These are phyloP conservation scores for Jacaranda copaia DNA, from an alignment of 257 asterid species.

Conservation along the genomic window DNA sequence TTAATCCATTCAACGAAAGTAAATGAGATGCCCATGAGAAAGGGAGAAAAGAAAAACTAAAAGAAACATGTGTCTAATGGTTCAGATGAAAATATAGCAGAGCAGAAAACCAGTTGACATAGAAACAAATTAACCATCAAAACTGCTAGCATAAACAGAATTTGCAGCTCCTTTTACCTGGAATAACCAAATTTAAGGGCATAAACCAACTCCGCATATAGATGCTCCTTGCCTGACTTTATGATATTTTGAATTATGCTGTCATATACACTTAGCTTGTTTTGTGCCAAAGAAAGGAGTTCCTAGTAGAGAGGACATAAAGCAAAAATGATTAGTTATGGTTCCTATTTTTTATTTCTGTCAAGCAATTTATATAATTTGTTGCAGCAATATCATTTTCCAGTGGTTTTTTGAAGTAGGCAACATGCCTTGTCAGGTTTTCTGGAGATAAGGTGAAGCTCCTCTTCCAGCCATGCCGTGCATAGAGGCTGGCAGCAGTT, in stretches of 20 bases:
- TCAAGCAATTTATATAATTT: slow-evolving; percentile 22
- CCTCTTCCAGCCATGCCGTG: slow-evolving; percentile 92
- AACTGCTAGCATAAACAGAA: slow-evolving; percentile 25
- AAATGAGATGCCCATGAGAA: slow-evolving; percentile 12
- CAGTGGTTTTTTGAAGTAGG: slow-evolving; percentile 13
- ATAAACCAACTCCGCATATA: slow-evolving; percentile 76
- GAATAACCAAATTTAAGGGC: slow-evolving; percentile 77
- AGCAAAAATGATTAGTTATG: slow-evolving; percentile 22
- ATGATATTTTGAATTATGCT: slow-evolving; percentile 64
- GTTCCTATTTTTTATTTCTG: slow-evolving; percentile 8
- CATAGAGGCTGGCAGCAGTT: slow-evolving; percentile 78
- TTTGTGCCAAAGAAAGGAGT: slow-evolving; percentile 58
- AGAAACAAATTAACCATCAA: slow-evolving; percentile 30
- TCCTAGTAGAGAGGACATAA: slow-evolving; percentile 54
- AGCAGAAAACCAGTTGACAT: slow-evolving; percentile 11
- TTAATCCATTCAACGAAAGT: slow-evolving; percentile 16
- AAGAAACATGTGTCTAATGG: background rate
- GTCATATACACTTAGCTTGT: slow-evolving; percentile 67
- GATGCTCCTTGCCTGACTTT: slow-evolving; percentile 89
- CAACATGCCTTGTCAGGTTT: slow-evolving; percentile 69
- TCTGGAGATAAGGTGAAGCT: slow-evolving; percentile 57
- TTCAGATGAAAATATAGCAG: slow-evolving; percentile 27
- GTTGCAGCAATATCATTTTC: slow-evolving; percentile 17
- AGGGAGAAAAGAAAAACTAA: background rate
- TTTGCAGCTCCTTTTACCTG: slow-evolving; percentile 59